Percentiles rank a stretch among this genome's conserved stretches.
Conservation (phyloP, 2,329 filamentous ascomycete species). For the Exophiala sp. region DNA sequence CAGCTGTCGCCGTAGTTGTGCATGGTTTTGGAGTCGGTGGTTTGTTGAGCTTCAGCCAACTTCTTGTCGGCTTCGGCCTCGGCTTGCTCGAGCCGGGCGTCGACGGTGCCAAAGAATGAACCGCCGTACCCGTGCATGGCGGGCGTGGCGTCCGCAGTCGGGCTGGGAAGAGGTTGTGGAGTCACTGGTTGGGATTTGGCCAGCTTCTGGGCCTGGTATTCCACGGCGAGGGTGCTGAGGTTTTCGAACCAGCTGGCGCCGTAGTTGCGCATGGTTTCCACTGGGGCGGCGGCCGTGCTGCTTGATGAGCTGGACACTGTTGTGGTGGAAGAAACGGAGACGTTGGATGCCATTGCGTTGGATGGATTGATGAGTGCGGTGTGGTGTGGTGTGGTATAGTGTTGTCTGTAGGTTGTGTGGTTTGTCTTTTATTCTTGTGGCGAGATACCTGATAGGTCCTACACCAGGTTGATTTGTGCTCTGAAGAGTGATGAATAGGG, state of each 20-base stretch:
- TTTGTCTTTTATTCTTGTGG: too few species aligned
- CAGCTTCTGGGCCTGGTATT: constrained; percentile 8
- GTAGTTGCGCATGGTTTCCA: constrained; percentile 14
- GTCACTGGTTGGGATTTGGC: neutral
- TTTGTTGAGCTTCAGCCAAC: neutral
- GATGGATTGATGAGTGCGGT: neutral
- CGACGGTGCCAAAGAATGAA: constrained; percentile 11
- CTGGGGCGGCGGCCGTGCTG: neutral
- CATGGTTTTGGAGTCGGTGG: neutral
- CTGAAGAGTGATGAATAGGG: too few species aligned
- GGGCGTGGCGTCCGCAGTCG: neutral
- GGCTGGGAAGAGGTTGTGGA: neutral
- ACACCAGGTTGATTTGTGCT: too few species aligned
- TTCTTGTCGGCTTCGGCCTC: constrained; percentile 2
- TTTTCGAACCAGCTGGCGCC: constrained; percentile 20
- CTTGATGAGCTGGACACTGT: neutral
- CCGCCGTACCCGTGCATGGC: constrained; percentile 13
- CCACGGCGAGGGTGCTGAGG: constrained; percentile 8
- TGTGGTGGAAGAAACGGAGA: neutral
- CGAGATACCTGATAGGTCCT: too few species aligned
- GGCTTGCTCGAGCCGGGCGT: constrained; percentile 12
- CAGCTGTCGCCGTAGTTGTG: constrained; percentile 13
- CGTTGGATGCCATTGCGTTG: neutral
- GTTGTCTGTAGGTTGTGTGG: neutral
- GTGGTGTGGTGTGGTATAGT: too few species aligned